Conservation (phyloP, 2,329 filamentous ascomycete genomes). For the Pestalotiopsis sp. region DNA sequence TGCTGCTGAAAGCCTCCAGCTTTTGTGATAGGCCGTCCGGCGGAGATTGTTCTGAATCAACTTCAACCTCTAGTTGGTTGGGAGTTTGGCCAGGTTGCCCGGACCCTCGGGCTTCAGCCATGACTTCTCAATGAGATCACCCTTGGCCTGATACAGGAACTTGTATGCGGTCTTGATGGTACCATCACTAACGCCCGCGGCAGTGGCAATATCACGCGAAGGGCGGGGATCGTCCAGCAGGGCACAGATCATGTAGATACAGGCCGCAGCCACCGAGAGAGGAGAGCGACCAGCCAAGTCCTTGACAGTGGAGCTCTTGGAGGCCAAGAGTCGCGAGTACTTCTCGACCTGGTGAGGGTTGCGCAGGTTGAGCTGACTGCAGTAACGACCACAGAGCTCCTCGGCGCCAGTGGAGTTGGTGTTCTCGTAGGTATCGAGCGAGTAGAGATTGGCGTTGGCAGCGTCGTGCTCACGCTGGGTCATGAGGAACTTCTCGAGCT, state of each 20-base stretch:
- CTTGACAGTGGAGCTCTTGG: conserved; percentile 75
- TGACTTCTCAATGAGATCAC: conserved; percentile 73
- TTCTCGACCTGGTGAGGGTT: conserved; percentile 75
- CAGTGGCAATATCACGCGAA: conserved; percentile 83
- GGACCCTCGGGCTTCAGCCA: conserved; percentile 71
- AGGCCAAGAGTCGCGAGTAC: conserved; percentile 77
- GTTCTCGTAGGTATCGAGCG: conserved; percentile 70
- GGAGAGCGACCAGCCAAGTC: conserved; percentile 91
- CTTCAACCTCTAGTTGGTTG: conserved; percentile 47
- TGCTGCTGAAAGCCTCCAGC: no score
- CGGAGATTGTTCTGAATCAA: neutral
- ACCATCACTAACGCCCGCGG: conserved; percentile 91
- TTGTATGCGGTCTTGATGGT: conserved; percentile 97
- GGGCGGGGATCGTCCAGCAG: conserved; percentile 78
- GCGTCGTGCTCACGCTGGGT: conserved; percentile 69
- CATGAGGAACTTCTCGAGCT: conserved; percentile 84
- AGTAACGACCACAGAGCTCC: conserved; percentile 88
- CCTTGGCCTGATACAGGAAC: conserved; percentile 74
- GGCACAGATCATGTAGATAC: conserved; percentile 94
- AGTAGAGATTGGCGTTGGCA: conserved; percentile 51
- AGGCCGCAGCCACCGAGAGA: conserved; percentile 89
- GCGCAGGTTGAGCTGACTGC: conserved; percentile 77
- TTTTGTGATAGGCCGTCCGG: no score
- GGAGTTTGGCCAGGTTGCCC: conserved; percentile 73
- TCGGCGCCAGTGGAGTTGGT: conserved; percentile 79